Evolutionary conservation across 805 yeast species (phyloP).

Genomic region (Candida adriatica): DNA sequence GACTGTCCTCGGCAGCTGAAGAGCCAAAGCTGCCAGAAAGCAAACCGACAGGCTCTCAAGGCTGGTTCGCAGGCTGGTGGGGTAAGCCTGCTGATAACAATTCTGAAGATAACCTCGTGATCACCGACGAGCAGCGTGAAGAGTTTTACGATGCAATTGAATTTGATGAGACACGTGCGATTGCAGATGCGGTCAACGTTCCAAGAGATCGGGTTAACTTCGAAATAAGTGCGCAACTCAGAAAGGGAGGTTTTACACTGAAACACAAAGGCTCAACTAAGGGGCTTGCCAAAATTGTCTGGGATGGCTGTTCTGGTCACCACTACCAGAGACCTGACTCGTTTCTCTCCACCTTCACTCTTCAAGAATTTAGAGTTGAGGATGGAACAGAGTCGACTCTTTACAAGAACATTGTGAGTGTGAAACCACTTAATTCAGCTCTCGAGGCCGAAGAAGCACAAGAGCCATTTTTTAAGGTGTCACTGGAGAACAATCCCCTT

Average conservation of each 20-base stretch:
- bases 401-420: conserved; percentile 85
- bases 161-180: conserved; percentile 58
- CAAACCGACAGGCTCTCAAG: conserved; percentile 25
- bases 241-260: conserved; percentile 72
- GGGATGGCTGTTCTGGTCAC: conserved; percentile 74
- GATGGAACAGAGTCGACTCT: conserved; percentile 77
- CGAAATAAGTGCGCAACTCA: conserved; percentile 59
- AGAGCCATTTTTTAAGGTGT: conserved; percentile 73
- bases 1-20: conserved; percentile 20
- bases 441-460: conserved; percentile 22
- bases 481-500: conserved; percentile 82
- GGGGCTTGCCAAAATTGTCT: conserved; percentile 68
- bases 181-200: conserved; percentile 48
- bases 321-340: conserved; percentile 78
- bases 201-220: conserved; percentile 71
- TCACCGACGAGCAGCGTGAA: conserved; percentile 82
- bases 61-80: conserved; percentile 76
- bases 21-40: conserved; percentile 1
- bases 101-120: conserved; percentile 36
- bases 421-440: conserved; percentile 51
- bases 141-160: conserved; percentile 93
- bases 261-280: conserved; percentile 25
- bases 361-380: conserved; percentile 77
- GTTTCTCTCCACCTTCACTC: conserved; percentile 58
- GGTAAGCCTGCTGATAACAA: conserved; percentile 17